A percentile compares a stretch with the other conserved stretches of the same genome.
Conservation (phyloP, 2,329 filamentous ascomycete species). For the Fusarium nisikadoi region DNA sequence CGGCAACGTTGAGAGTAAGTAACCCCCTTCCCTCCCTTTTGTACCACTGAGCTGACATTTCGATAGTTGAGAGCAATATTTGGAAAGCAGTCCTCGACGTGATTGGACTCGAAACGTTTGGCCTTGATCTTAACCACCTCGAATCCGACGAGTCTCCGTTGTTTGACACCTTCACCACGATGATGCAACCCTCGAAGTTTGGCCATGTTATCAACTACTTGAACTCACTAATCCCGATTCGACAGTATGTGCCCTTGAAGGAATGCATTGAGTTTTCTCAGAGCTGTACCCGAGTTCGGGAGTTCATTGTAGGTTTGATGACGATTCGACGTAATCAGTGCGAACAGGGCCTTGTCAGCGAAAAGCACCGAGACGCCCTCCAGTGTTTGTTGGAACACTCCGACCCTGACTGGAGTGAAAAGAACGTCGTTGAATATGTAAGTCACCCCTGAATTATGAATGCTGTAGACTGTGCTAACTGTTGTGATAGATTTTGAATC, state of each 20-base stretch:
- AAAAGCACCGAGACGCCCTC: slow-evolving; percentile 38
- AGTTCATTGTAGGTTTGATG: slow-evolving; percentile 44
- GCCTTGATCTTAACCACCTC: slow-evolving; percentile 50
- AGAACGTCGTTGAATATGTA: slow-evolving; percentile 45
- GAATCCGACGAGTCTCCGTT: slow-evolving; percentile 41
- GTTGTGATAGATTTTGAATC: slow-evolving; percentile 54
- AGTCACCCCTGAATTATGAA: not conserved
- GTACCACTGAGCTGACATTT: not conserved
- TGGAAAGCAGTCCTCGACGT: slow-evolving; percentile 51
- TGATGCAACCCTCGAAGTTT: slow-evolving; percentile 42
- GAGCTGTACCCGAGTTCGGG: slow-evolving; percentile 45
- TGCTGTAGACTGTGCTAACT: slow-evolving; percentile 36
- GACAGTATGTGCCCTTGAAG: slow-evolving; percentile 50
- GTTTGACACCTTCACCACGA: slow-evolving; percentile 35
- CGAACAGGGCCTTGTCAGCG: not conserved
- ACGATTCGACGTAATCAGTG: slow-evolving; percentile 4
- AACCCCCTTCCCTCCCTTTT: not conserved
- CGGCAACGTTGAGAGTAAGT: slow-evolving; percentile 34
- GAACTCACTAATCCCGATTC: slow-evolving; percentile 50
- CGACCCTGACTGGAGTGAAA: slow-evolving; percentile 39
- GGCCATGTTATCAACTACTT: slow-evolving; percentile 47
- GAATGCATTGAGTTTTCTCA: slow-evolving; percentile 51
- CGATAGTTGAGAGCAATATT: slow-evolving; percentile 42
- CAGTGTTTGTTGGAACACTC: slow-evolving; percentile 50
- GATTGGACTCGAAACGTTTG: slow-evolving; percentile 49